Evolutionary conservation across 257 asterid genomes (phyloP).

Genomic region (Salvia miltiorrhiza): DNA sequence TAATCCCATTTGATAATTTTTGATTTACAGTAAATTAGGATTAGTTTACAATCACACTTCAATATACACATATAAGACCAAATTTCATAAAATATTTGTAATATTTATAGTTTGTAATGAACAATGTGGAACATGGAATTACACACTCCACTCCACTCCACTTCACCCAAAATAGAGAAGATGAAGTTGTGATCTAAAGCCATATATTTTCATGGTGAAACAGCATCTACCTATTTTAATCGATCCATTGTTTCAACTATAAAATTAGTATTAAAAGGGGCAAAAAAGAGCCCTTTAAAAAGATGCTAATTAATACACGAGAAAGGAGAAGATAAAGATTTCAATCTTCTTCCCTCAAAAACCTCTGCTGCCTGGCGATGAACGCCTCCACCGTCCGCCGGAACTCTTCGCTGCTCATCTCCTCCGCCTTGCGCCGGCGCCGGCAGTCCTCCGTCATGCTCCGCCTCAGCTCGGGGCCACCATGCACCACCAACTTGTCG

Average conservation of each 20-base stretch:
- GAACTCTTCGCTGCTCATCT: slow-evolving; percentile 82
- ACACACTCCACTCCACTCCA: not conserved
- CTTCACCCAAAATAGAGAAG: no score
- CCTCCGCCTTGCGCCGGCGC: slow-evolving; percentile 16
- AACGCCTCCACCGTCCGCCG: slow-evolving; percentile 76
- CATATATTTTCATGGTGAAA: not conserved
- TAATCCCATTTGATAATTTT: not conserved
- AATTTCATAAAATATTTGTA: not conserved
- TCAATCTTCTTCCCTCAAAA: slow-evolving; percentile 58
- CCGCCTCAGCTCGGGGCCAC: slow-evolving; percentile 39
- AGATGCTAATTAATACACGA: not conserved
- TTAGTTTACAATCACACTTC: no score
- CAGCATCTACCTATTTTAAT: not conserved
- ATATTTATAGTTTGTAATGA: not conserved
- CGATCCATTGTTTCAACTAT: not conserved
- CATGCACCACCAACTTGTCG: slow-evolving; percentile 23
- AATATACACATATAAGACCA: not conserved
- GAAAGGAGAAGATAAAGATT: not conserved
- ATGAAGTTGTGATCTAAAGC: no score
- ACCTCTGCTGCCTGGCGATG: slow-evolving; percentile 83
- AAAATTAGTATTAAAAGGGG: not conserved
- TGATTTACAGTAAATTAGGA: not conserved
- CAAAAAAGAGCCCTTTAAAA: not conserved
- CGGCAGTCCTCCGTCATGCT: slow-evolving; percentile 48
- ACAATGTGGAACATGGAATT: not conserved